A percentile compares a stretch with the other conserved stretches of the same genome.
Evolutionary conservation across 2,329 filamentous ascomycete genomes (phyloP).

Genomic region (Zymoseptoria brevis): DNA sequence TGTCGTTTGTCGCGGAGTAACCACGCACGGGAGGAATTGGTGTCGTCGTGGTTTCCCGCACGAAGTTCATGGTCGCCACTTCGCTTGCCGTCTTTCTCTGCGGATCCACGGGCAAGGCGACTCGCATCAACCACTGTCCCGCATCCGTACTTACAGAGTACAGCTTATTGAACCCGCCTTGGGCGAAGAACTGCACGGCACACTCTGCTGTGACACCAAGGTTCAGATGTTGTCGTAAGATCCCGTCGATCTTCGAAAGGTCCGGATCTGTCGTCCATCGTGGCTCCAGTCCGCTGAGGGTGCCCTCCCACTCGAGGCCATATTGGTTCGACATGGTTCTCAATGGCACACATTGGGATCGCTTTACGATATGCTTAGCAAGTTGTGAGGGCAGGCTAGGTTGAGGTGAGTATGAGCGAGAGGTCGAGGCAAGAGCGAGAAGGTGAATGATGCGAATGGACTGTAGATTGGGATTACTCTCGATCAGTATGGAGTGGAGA

Average conservation of each 20-base stretch:
- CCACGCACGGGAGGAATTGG: conserved; percentile 3
- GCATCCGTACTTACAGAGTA: neutral
- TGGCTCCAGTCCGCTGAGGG: neutral
- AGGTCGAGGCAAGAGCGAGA: neutral
- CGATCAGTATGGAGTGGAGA: too few relatives aligned
- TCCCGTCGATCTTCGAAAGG: neutral
- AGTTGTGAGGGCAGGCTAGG: neutral
- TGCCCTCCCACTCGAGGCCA: neutral
- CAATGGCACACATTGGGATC: neutral
- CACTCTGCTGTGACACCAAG: neutral
- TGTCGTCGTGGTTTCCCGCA: conserved; percentile 1
- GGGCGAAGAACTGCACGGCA: neutral
- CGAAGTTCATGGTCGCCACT: conserved; percentile 8
- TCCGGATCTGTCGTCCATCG: neutral
- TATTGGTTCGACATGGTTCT: neutral
- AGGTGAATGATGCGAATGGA: neutral
- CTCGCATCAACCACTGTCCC: neutral
- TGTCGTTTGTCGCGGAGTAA: conserved; percentile 3
- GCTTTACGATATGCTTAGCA: neutral
- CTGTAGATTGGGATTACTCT: too few relatives aligned
- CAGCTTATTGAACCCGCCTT: neutral
- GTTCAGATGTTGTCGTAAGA: neutral
- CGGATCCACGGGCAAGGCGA: neutral
- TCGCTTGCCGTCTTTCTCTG: conserved; percentile 6
- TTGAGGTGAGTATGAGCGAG: neutral